These are phyloP conservation scores for Kazachstania sp. DNA, from an alignment of 1,139 yeast genomes.

Conservation along the genomic window DNA sequence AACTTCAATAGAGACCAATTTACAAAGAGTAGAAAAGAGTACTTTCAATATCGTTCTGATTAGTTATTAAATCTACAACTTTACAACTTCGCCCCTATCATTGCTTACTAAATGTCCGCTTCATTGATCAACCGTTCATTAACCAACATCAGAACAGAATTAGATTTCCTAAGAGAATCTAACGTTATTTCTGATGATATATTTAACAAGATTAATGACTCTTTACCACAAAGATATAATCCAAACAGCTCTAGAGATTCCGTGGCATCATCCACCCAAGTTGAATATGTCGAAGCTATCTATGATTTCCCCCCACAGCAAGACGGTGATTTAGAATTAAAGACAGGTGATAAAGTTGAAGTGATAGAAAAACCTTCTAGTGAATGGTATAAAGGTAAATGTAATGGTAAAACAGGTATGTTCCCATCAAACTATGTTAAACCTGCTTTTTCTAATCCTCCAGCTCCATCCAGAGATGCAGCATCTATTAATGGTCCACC, in stretches of 20 bases:
- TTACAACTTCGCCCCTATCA: neutral
- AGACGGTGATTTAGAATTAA: constrained; percentile 59
- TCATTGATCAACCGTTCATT: constrained; percentile 73
- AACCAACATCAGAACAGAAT: constrained; percentile 59
- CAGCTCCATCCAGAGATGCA: constrained; percentile 11
- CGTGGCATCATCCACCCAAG: constrained; percentile 4
- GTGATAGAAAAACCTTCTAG: constrained; percentile 66
- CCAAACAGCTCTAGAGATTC: constrained; percentile 21
- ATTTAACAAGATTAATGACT: constrained; percentile 41
- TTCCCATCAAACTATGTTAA: constrained; percentile 85
- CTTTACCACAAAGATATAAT: constrained; percentile 54
- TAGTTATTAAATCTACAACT: neutral
- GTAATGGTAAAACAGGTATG: constrained; percentile 57
- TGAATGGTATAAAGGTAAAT: constrained; percentile 88
- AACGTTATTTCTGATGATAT: constrained; percentile 59
- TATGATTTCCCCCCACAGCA: constrained; percentile 67
- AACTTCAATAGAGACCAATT: too few species aligned
- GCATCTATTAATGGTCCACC: constrained; percentile 37
- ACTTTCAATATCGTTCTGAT: too few species aligned
- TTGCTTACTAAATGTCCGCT: constrained; percentile 33
- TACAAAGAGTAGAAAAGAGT: too few species aligned
- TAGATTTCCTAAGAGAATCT: constrained; percentile 73
- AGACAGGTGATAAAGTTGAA: constrained; percentile 58
- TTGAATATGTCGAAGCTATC: constrained; percentile 51
- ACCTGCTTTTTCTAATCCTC: constrained; percentile 32